A percentile compares a stretch with the other conserved stretches of the same genome.
Conservation (phyloP, 129 eudicot genomes). For the Heracleum sosnowskyi region DNA sequence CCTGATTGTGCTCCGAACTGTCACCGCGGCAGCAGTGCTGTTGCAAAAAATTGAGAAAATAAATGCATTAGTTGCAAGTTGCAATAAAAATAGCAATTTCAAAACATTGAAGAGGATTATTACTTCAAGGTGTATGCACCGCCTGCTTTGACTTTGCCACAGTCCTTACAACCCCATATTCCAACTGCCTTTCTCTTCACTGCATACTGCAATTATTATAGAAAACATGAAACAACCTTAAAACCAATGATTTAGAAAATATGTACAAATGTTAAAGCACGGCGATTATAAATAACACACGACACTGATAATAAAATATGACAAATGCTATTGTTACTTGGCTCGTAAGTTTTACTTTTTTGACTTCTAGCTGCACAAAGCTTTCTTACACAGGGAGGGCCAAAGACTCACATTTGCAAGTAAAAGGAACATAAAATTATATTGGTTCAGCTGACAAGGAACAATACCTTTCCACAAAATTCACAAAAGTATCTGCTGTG, state of each 20-base stretch:
- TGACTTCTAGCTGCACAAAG: not conserved
- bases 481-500: constrained; percentile 92
- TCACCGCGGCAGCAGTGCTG: constrained; percentile 96
- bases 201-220: constrained; percentile 44
- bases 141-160: constrained; percentile 95
- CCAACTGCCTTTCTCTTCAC: constrained; percentile 98
- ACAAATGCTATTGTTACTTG: not conserved
- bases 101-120: not conserved
- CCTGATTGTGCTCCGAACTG: constrained; percentile 86
- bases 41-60: not conserved
- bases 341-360: not conserved
- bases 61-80: not conserved
- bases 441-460: not conserved
- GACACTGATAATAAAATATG: not conserved
- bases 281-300: not conserved
- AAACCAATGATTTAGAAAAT: not conserved
- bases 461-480: constrained; percentile 78
- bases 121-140: constrained; percentile 98
- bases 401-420: not conserved
- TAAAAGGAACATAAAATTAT: not conserved
- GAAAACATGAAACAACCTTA: not conserved
- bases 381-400: not conserved
- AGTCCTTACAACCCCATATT: constrained; percentile 97
- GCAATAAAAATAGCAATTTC: not conserved
- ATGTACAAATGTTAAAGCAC: not conserved